phyloP scores from a whole-genome alignment of 768 basidiomycete genomes.

The Pisolithus sp. region DNA sequence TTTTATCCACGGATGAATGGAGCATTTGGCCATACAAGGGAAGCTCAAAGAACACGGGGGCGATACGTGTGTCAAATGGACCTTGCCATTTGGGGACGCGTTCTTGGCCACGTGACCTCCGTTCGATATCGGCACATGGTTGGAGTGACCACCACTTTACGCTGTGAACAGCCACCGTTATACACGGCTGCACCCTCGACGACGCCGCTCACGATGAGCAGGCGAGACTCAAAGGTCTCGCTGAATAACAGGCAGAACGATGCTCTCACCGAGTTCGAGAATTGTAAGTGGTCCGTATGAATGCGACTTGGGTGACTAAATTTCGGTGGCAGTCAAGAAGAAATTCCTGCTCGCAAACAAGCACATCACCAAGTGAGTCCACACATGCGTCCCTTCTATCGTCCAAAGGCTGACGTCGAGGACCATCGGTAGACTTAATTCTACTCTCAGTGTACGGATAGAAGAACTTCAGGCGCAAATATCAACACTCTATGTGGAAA shows the following conservation, averaged over 20 bases:
- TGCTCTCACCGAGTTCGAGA: conserved; percentile 78
- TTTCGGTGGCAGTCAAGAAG: conserved; percentile 70
- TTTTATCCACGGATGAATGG: not conserved
- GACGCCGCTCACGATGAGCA: conserved; percentile 25
- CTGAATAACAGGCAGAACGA: conserved; percentile 66
- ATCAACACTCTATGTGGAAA: conserved; percentile 76
- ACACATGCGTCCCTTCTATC: conserved; percentile 1
- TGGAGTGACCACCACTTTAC: conserved; percentile 9
- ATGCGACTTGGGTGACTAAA: conserved; percentile 3
- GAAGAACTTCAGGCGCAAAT: conserved; percentile 82
- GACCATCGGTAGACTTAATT: conserved; percentile 57
- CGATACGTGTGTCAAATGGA: conserved; percentile 21
- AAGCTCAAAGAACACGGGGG: conserved; percentile 21
- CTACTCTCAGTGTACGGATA: conserved; percentile 75
- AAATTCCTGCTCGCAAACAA: conserved; percentile 87
- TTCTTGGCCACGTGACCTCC: conserved; percentile 23
- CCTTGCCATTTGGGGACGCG: conserved; percentile 13
- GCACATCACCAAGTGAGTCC: conserved; percentile 77
- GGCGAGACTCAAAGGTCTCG: conserved; percentile 37
- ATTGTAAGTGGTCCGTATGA: conserved; percentile 45
- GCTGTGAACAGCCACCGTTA: conserved; percentile 15
- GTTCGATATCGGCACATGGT: conserved; percentile 33
- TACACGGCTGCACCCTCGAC: conserved; percentile 10
- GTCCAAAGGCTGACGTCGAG: conserved; percentile 4
- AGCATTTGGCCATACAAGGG: conserved; percentile 14